phyloP scores from a whole-genome alignment of 2,329 filamentous ascomycete species.

The Ophiostoma quercus region DNA sequence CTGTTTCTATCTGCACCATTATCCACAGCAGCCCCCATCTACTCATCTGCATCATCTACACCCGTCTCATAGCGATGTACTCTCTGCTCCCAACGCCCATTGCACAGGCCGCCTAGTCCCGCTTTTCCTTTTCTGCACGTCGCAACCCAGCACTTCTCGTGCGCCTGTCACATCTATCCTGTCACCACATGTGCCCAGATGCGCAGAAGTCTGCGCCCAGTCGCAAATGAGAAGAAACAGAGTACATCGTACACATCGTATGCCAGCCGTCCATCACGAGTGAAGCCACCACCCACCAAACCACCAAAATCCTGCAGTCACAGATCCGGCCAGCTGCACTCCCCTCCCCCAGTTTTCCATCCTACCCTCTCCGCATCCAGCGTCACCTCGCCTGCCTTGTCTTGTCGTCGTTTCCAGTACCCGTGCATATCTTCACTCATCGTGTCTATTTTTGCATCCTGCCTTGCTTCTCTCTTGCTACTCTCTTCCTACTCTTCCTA shows the following conservation, averaged over 20 bases:
- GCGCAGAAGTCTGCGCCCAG: conserved; percentile 13
- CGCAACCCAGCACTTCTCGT: neutral
- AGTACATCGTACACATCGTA: too few species aligned
- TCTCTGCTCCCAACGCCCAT: neutral
- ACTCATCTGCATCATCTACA: neutral
- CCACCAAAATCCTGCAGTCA: neutral
- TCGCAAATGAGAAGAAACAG: neutral
- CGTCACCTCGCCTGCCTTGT: conserved; percentile 6
- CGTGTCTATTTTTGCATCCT: neutral
- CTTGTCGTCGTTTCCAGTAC: neutral
- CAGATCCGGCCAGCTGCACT: conserved; percentile 12
- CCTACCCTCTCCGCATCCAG: conserved; percentile 15
- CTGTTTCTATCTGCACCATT: neutral
- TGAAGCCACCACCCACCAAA: neutral
- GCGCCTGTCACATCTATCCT: conserved; percentile 18
- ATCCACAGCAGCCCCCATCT: conserved; percentile 4
- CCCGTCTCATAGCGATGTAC: neutral
- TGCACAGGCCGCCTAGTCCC: conserved; percentile 1
- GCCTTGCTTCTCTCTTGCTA: too few species aligned
- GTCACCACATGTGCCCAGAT: conserved; percentile 16
- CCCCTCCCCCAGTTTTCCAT: conserved; percentile 13
- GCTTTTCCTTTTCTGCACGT: conserved; percentile 13
- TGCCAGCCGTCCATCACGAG: neutral
- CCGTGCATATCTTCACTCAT: neutral
- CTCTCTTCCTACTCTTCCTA: neutral